Base-by-base conservation (phyloP, 192 early-diverging fungal species). In the Podila epicladia region DNA sequence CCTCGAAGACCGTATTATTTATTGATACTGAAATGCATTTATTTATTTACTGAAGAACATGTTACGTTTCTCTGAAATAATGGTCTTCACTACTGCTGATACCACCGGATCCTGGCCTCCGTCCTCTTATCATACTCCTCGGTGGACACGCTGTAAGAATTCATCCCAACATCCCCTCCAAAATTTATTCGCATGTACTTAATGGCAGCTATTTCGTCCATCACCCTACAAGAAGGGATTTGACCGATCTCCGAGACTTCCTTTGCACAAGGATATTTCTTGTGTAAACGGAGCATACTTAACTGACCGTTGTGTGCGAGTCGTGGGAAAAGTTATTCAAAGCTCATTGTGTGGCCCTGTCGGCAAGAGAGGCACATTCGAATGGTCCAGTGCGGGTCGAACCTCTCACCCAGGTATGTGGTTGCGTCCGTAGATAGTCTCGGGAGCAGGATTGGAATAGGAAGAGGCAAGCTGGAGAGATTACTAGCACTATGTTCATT, bases 291-390 rank as follows among this genome's bases (percentile, higher is more conserved):
- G 24, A 17, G 0, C 64, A 29, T 19, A 49, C 0, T 13, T 9
- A 51, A 9, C 24, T 5, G 11, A 32, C 2, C 0, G 1, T 69
- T 69, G 28, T 12, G 9, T 28, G 48, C 20, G 28, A 60, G 38
- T 60, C 58, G 58, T 60, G 67, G 58, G 12, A 62, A 9, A 57
- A 51, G 62, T 29, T 64, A 62, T 13, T 72, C 70, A 3, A 64
- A 64, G 5, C 19, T 33, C 7, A 6, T 4, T 1, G 48, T 12
- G 8, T 64, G 62, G 24, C 5, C 4, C 28, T 72, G 62, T 11
- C 70, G 50, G 38, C 62, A 72, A 3, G 50, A 5, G 22, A 65
- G 71, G 41, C 71, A 73, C 71, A 73, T 64, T 20, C 71, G 53
- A 35, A 73, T 50, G 4, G 63, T 73, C 55, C 35, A 73, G 62